A percentile compares a stretch with the other conserved stretches of the same genome.
Evolutionary conservation across 257 asterid species (phyloP).

Genomic region (Penstemon eatonii): DNA sequence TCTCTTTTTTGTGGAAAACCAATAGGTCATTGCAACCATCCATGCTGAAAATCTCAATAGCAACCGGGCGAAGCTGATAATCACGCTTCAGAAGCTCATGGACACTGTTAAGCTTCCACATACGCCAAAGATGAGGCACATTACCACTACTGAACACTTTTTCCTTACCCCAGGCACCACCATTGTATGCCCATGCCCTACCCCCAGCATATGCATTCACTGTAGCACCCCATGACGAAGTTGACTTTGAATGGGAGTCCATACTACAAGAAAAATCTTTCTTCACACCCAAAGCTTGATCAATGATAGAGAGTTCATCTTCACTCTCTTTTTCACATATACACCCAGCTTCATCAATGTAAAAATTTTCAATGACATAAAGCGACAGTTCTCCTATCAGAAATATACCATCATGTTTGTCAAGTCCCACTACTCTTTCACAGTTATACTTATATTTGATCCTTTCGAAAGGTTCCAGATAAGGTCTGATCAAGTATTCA

Average conservation of each 20-base stretch:
- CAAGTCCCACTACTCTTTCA: slow-evolving; percentile 98
- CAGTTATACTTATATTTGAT: slow-evolving; percentile 91
- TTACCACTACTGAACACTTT: slow-evolving; percentile 69
- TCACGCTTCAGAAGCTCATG: slow-evolving; percentile 98
- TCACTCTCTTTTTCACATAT: slow-evolving; percentile 90
- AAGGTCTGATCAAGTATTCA: slow-evolving; percentile 94
- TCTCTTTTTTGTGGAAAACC: slow-evolving; percentile 96
- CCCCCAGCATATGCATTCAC: slow-evolving; percentile 76
- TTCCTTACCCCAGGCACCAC: slow-evolving; percentile 99
- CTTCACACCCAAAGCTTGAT: slow-evolving; percentile 96
- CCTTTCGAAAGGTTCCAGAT: slow-evolving; percentile 78
- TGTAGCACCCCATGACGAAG: slow-evolving; percentile 84
- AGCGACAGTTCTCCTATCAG: slow-evolving; percentile 87
- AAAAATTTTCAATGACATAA: slow-evolving; percentile 91
- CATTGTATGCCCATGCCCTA: slow-evolving; percentile 98
- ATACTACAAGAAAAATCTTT: slow-evolving; percentile 80
- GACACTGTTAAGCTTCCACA: slow-evolving; percentile 98
- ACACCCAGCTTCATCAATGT: slow-evolving; percentile 88
- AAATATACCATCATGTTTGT: slow-evolving; percentile 95
- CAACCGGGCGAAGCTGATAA: slow-evolving; percentile 99
- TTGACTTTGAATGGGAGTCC: slow-evolving; percentile 85
- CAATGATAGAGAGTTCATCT: slow-evolving; percentile 91
- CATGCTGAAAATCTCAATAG: slow-evolving; percentile 98
- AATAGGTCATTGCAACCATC: slow-evolving; percentile 98
- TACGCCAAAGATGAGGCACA: slow-evolving; percentile 96